These are phyloP conservation scores for Pisolithus microcarpus DNA, from an alignment of 768 basidiomycete genomes.

Conservation along the genomic window DNA sequence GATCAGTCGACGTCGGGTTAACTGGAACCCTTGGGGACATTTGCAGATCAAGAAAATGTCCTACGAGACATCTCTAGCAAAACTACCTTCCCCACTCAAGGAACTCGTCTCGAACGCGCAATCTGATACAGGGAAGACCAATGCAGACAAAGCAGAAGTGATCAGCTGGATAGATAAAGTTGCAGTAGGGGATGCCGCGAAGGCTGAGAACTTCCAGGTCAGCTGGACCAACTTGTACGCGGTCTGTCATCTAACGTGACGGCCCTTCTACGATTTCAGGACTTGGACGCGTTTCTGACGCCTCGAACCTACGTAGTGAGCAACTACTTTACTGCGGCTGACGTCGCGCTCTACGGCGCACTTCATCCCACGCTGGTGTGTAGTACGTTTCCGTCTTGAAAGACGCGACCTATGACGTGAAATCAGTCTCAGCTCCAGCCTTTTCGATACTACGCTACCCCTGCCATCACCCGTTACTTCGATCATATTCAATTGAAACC, in stretches of 20 bases:
- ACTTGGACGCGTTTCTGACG: conserved; percentile 61
- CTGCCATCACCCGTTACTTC: conserved; percentile 88
- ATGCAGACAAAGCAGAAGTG: conserved; percentile 59
- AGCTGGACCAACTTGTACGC: conserved; percentile 3
- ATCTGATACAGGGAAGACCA: conserved; percentile 43
- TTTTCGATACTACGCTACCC: conserved; percentile 68
- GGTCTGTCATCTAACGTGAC: background rate
- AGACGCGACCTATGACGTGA: conserved; percentile 2
- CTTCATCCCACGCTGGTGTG: conserved; percentile 78
- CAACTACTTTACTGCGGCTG: conserved; percentile 82
- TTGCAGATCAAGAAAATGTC: conserved; percentile 38
- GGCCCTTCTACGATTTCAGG: conserved; percentile 41
- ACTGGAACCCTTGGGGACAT: conserved; percentile 7
- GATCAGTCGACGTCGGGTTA: conserved; percentile 20
- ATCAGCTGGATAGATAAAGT: conserved; percentile 65
- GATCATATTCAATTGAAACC: conserved; percentile 82
- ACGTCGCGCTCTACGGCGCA: conserved; percentile 85
- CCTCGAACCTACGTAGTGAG: conserved; percentile 81
- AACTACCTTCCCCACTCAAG: conserved; percentile 40
- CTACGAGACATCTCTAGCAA: conserved; percentile 43
- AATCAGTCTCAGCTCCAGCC: conserved; percentile 62
- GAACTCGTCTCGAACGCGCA: conserved; percentile 45
- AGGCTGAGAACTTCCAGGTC: conserved; percentile 46
- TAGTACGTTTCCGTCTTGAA: background rate
- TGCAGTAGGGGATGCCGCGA: conserved; percentile 40